Evolutionary conservation across 495 filamentous ascomycete genomes (phyloP).

Genomic region (Aspergillus sparsus): DNA sequence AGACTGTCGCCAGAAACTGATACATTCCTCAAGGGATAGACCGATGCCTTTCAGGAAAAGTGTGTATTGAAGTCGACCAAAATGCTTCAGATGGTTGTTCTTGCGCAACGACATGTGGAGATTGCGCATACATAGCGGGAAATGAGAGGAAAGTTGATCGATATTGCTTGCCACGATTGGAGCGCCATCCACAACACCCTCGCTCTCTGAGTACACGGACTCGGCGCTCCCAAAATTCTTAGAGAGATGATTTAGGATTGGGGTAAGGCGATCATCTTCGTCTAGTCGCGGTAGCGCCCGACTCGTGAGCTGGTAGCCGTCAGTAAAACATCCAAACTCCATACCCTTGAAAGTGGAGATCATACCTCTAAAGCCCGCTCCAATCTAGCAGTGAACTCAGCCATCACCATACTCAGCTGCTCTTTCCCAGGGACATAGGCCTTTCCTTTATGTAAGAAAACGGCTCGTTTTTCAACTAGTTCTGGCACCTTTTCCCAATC

Average conservation of each 20-base stretch:
- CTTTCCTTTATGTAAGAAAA: slow-evolving; percentile 76
- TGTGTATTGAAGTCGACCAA: slow-evolving; percentile 89
- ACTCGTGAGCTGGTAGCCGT: slow-evolving; percentile 66
- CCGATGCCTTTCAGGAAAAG: slow-evolving; percentile 98
- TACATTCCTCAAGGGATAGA: slow-evolving; percentile 82
- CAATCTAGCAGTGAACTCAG: slow-evolving; percentile 75
- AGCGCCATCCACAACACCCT: slow-evolving; percentile 61
- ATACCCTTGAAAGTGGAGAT: slow-evolving; percentile 1
- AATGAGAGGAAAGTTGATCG: slow-evolving; percentile 79
- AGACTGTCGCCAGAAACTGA: slow-evolving; percentile 87
- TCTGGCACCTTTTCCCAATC: slow-evolving; percentile 94
- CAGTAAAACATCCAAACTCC: slow-evolving; percentile 15
- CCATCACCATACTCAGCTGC: slow-evolving; percentile 83
- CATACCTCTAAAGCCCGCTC: slow-evolving; percentile 79
- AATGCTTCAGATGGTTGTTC: slow-evolving; percentile 89
- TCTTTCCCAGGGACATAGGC: slow-evolving; percentile 89
- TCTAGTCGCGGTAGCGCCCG: slow-evolving; percentile 89
- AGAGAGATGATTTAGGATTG: slow-evolving; percentile 88
- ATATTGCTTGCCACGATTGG: slow-evolving; percentile 76
- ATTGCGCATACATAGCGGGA: slow-evolving; percentile 93
- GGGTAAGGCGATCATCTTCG: slow-evolving; percentile 93
- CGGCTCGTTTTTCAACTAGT: slow-evolving; percentile 74
- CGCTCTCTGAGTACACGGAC: slow-evolving; percentile 65
- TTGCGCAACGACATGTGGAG: slow-evolving; percentile 81
- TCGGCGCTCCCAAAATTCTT: slow-evolving; percentile 93